These are phyloP conservation scores for Drechslerella coelobrocha DNA, from an alignment of 2,329 filamentous ascomycete genomes.

Conservation along the genomic window DNA sequence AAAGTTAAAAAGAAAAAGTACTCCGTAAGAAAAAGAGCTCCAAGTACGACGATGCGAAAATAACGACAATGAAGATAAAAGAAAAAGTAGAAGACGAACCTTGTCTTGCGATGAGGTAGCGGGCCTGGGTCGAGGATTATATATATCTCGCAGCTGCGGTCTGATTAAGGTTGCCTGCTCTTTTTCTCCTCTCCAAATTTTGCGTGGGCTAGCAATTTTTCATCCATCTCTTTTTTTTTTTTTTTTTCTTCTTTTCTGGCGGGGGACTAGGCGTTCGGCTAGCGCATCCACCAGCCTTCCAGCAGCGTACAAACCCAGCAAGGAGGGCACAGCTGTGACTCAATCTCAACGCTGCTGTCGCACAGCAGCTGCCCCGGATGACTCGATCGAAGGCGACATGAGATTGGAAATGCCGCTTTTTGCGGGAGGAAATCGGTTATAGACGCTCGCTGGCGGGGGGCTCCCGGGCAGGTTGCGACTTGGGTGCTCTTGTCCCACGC, in stretches of 20 bases:
- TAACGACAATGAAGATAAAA: conserved; percentile 1
- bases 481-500: conserved; percentile 22
- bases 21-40: not conserved
- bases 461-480: conserved; percentile 23
- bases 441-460: conserved; percentile 41
- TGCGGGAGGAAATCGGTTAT: conserved; percentile 27
- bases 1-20: not conserved
- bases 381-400: conserved; percentile 6
- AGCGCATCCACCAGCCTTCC: not conserved
- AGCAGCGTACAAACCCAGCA: conserved; percentile 19
- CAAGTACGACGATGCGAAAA: not conserved
- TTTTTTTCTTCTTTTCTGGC: conserved; percentile 22
- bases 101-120: conserved; percentile 13
- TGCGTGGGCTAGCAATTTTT: conserved; percentile 32
- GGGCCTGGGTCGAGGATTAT: not conserved
- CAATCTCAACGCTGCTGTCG: conserved; percentile 34
- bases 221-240: conserved; percentile 22
- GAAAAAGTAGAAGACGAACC: conserved; percentile 8
- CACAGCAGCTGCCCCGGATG: conserved; percentile 31
- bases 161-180: conserved; percentile 46
- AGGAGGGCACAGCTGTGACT: conserved; percentile 14
- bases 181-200: conserved; percentile 6
- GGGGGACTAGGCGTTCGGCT: not conserved
- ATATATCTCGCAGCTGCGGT: conserved; percentile 17
- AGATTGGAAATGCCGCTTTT: conserved; percentile 26